Evolutionary conservation across 805 yeast species (phyloP).

Genomic region (Komagataella pseudopastoris): DNA sequence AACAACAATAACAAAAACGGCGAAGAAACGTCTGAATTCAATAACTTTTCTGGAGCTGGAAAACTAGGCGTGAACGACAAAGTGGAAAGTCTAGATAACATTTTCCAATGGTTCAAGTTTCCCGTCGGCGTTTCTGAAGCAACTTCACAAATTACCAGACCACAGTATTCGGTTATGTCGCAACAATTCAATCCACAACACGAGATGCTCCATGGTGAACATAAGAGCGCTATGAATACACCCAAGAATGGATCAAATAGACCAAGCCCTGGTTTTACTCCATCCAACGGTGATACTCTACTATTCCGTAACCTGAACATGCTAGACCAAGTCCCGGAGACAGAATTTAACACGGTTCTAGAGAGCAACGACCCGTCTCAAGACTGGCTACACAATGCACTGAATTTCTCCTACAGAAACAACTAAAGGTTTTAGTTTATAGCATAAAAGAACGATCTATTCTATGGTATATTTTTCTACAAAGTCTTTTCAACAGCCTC

Average conservation of each 20-base stretch:
- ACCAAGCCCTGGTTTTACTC: not conserved
- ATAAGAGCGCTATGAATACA: not conserved
- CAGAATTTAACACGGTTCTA: not conserved
- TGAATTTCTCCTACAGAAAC: not conserved
- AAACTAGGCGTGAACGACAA: not conserved
- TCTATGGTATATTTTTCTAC: not conserved
- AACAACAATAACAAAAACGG: not conserved
- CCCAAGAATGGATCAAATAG: not conserved
- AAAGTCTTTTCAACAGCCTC: constrained; percentile 5
- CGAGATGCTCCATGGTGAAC: not conserved
- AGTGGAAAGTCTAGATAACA: constrained; percentile 5
- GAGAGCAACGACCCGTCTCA: not conserved
- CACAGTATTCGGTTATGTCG: not conserved
- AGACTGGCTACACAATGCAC: constrained; percentile 2
- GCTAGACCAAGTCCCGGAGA: constrained; percentile 2
- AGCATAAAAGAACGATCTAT: not conserved
- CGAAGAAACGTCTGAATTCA: not conserved
- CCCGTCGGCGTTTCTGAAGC: constrained; percentile 2
- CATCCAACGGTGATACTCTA: not conserved
- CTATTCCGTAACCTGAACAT: constrained; percentile 4
- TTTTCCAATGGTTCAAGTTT: constrained; percentile 7
- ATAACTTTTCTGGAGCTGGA: not conserved
- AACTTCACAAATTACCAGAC: not conserved
- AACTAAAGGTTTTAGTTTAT: not conserved
- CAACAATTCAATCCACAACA: not conserved